These are phyloP conservation scores for Inga oerstediana DNA, from an alignment of 306 rosid species.

Conservation along the genomic window DNA sequence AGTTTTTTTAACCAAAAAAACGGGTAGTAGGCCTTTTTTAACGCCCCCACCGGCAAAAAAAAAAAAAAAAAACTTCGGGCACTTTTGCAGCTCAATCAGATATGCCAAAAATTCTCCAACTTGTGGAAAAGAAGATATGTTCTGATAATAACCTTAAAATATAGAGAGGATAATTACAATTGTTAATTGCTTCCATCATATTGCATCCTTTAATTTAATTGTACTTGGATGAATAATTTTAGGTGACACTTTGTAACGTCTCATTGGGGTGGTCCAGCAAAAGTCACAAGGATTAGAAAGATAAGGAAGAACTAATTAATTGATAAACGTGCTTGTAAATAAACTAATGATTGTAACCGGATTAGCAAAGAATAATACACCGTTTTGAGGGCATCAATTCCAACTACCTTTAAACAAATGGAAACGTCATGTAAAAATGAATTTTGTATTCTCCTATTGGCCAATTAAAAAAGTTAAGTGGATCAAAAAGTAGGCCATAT, in stretches of 20 bases:
- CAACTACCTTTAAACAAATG: not conserved
- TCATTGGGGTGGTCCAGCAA: too few relatives aligned
- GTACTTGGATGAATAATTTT: too few relatives aligned
- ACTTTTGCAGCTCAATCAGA: too few relatives aligned
- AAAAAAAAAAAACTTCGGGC: too few relatives aligned
- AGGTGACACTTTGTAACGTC: too few relatives aligned
- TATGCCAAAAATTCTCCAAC: too few relatives aligned
- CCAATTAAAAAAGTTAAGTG: slow-evolving; percentile 12
- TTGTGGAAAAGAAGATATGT: too few relatives aligned
- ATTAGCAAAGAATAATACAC: not conserved
- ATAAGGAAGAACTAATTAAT: not conserved
- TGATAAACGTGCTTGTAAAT: not conserved
- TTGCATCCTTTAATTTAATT: not conserved
- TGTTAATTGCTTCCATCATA: not conserved
- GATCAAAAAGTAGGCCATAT: slow-evolving; percentile 41
- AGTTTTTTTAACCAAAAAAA: not conserved
- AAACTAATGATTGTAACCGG: not conserved
- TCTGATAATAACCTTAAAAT: too few relatives aligned
- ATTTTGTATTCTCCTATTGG: not conserved
- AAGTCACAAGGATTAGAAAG: too few relatives aligned
- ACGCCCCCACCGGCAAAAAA: too few relatives aligned
- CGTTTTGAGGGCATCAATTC: not conserved
- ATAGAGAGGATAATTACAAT: not conserved
- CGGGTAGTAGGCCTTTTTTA: not conserved
- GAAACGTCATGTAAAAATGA: not conserved